Percentiles rank a stretch among this genome's conserved stretches.
Conservation (phyloP, 768 basidiomycete genomes). For the Inosperma sp. region DNA sequence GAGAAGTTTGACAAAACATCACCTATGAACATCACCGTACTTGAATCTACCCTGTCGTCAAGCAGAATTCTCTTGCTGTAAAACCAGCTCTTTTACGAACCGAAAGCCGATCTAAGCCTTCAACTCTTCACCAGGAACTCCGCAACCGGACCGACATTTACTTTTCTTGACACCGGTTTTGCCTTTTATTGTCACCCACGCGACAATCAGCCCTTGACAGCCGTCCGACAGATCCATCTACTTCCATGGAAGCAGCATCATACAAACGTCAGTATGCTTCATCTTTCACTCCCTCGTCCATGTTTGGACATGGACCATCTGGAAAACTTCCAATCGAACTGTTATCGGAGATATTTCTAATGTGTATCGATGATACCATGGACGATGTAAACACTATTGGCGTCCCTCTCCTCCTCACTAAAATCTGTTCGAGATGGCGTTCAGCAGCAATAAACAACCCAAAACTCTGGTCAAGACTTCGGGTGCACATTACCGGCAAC, state of each 20-base stretch:
- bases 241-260: conserved; percentile 7
- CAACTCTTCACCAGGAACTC: conserved; percentile 3
- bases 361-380: conserved; percentile 33
- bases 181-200: neutral
- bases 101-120: conserved; percentile 2
- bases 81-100: neutral
- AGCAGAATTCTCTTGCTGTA: conserved; percentile 2
- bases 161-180: neutral
- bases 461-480: conserved; percentile 39
- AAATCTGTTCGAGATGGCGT: conserved; percentile 39
- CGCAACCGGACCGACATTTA: conserved; percentile 3
- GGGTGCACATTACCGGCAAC: conserved; percentile 25
- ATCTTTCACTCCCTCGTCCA: conserved; percentile 10
- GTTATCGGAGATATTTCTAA: conserved; percentile 40
- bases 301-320: conserved; percentile 18
- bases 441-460: conserved; percentile 36
- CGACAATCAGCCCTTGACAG: conserved; percentile 1
- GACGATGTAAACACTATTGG: conserved; percentile 34
- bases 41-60: conserved; percentile 6
- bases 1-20: neutral
- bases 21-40: conserved; percentile 5
- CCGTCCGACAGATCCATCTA: conserved; percentile 4
- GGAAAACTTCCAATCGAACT: conserved; percentile 34
- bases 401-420: conserved; percentile 36
- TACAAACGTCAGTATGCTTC: neutral